Conservation (phyloP, 2,329 filamentous ascomycete genomes). For the Uncinocarpus reesii region DNA sequence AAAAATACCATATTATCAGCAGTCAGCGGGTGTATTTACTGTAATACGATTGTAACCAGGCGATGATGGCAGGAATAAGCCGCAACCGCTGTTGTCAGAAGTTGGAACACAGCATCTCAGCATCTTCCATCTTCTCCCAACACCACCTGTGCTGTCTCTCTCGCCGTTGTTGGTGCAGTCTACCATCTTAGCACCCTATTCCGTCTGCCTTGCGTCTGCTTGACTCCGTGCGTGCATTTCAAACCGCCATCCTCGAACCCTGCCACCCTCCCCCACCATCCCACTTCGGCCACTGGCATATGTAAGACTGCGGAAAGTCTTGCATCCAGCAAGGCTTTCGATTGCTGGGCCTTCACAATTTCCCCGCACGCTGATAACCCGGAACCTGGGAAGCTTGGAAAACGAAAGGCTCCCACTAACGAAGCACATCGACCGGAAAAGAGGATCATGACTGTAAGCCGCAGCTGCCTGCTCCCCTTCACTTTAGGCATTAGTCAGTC, state of each 20-base stretch:
- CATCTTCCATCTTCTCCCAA: neutral
- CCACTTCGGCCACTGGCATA: slow-evolving; percentile 16
- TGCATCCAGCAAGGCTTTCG: slow-evolving; percentile 36
- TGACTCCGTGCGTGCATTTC: neutral
- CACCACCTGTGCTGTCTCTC: neutral
- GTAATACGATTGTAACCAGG: neutral
- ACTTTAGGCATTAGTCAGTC: slow-evolving; percentile 7
- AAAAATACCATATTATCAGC: neutral
- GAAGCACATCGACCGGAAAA: slow-evolving; percentile 41
- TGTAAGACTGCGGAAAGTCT: slow-evolving; percentile 35
- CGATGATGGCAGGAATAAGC: neutral
- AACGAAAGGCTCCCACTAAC: slow-evolving; percentile 18
- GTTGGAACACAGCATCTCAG: neutral
- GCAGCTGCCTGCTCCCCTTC: slow-evolving; percentile 6
- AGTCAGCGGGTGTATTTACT: neutral
- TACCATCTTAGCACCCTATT: neutral
- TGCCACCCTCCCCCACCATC: slow-evolving; percentile 14
- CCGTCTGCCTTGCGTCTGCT: neutral
- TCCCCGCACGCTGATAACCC: slow-evolving; percentile 23
- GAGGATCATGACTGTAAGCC: slow-evolving; percentile 44
- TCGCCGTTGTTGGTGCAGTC: neutral
- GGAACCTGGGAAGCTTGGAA: slow-evolving; percentile 15
- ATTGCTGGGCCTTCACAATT: slow-evolving; percentile 24
- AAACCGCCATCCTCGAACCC: neutral
- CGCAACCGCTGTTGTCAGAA: neutral